Conservation (phyloP, 768 basidiomycete species). For the Melanogaster broomeanus region DNA sequence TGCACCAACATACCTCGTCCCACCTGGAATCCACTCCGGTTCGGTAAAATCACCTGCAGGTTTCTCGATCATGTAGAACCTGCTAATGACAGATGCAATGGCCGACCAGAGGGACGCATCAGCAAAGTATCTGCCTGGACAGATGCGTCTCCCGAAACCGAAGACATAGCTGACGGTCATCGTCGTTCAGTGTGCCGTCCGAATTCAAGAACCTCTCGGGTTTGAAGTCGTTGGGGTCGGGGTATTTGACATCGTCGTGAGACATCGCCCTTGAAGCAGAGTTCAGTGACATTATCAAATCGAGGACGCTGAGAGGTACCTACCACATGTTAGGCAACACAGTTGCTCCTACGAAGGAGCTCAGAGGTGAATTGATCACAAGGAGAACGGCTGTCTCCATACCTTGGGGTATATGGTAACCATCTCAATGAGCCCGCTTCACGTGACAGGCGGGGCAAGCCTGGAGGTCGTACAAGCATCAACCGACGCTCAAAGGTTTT, state of each 20-base stretch:
- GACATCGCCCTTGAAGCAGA: slow-evolving; percentile 36
- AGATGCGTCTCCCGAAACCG: slow-evolving; percentile 7
- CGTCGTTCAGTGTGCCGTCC: neutral
- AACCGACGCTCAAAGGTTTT: neutral
- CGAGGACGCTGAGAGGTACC: neutral
- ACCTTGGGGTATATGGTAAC: slow-evolving; percentile 2
- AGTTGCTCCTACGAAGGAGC: slow-evolving; percentile 20
- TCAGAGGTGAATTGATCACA: neutral
- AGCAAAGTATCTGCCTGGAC: slow-evolving; percentile 1
- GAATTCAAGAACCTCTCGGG: slow-evolving; percentile 37
- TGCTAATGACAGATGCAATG: neutral
- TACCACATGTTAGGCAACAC: slow-evolving; percentile 33
- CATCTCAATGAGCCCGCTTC: neutral
- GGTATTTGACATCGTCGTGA: slow-evolving; percentile 33
- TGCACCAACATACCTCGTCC: neutral
- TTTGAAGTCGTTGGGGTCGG: slow-evolving; percentile 35
- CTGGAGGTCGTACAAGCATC: neutral
- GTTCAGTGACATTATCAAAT: neutral
- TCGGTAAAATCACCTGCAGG: neutral
- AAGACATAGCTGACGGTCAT: slow-evolving; percentile 2
- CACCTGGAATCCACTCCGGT: neutral
- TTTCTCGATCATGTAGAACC: neutral
- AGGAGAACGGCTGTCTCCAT: neutral
- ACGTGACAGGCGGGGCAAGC: neutral
- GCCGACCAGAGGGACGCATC: slow-evolving; percentile 6